Conservation (phyloP, 2,329 filamentous ascomycete species). For the Stagonosporopsis cucurbitacearum region DNA sequence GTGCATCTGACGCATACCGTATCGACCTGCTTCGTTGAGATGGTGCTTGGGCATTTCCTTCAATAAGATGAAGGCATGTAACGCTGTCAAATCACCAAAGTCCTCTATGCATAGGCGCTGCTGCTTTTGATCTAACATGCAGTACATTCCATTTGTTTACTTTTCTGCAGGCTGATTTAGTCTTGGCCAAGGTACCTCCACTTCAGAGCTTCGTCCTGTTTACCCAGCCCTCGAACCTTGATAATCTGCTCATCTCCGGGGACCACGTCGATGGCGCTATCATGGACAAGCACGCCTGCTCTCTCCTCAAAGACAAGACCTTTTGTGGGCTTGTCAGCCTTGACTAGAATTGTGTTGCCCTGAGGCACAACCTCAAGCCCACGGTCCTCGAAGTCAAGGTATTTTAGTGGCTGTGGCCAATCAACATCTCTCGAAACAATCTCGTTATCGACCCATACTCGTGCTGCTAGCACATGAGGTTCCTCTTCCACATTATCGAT, state of each 20-base stretch:
- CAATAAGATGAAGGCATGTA: slow-evolving; percentile 9
- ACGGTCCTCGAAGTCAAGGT: slow-evolving; percentile 60
- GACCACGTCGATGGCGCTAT: slow-evolving; percentile 64
- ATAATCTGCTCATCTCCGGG: slow-evolving; percentile 64
- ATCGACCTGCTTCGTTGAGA: slow-evolving; percentile 5
- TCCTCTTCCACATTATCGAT: slow-evolving; percentile 61
- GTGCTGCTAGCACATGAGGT: slow-evolving; percentile 62
- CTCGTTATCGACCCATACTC: slow-evolving; percentile 60
- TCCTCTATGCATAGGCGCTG: slow-evolving; percentile 1
- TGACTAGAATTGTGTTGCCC: slow-evolving; percentile 55
- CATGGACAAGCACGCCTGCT: slow-evolving; percentile 60
- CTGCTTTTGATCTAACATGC: slow-evolving; percentile 8
- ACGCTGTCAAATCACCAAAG: slow-evolving; percentile 1
- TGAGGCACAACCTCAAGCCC: slow-evolving; percentile 54
- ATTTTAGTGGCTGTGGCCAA: slow-evolving; percentile 68
- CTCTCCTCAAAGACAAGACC: slow-evolving; percentile 67
- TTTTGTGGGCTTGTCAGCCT: slow-evolving; percentile 61
- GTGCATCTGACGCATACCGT: slow-evolving; percentile 1
- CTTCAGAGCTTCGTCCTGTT: slow-evolving; percentile 48
- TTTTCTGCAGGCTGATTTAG: slow-evolving; percentile 23
- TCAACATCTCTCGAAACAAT: slow-evolving; percentile 63
- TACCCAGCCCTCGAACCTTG: slow-evolving; percentile 51
- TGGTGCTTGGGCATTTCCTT: slow-evolving; percentile 2
- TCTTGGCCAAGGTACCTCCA: slow-evolving; percentile 55
- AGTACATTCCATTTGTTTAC: slow-evolving; percentile 6